Conservation (phyloP, 208 protist genomes). For the Tritrichomonas musculus region DNA sequence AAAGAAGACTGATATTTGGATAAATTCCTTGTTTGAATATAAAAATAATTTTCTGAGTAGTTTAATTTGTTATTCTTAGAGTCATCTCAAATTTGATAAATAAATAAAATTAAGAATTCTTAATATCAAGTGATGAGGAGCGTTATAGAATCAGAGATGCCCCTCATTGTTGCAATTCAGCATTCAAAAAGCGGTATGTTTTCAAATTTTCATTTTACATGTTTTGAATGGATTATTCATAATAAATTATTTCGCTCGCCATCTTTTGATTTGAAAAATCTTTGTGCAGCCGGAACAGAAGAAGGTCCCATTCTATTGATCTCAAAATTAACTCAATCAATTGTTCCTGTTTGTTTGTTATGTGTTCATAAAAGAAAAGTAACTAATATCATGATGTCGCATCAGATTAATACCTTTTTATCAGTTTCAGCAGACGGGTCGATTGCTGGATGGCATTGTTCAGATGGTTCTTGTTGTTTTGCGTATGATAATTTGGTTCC, state of each 20-base stretch:
- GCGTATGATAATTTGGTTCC: not conserved
- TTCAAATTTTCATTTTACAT: not conserved
- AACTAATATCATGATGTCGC: not conserved
- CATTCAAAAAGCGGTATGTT: not conserved
- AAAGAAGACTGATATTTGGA: no score
- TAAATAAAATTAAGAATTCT: no score
- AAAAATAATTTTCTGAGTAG: no score
- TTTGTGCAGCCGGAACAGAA: not conserved
- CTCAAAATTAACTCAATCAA: not conserved
- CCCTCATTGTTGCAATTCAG: not conserved
- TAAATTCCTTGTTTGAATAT: no score
- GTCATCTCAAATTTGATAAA: no score
- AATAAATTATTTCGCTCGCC: not conserved
- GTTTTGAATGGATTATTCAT: not conserved
- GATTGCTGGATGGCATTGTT: not conserved
- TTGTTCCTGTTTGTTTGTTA: slow-evolving; percentile 1
- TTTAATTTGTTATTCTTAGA: no score
- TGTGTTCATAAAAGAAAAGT: not conserved
- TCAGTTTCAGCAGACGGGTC: not conserved
- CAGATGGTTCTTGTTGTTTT: not conserved
- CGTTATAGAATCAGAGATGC: not conserved
- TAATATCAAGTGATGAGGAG: no score
- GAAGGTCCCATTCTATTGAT: not conserved
- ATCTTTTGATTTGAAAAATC: not conserved
- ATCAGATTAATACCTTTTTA: not conserved